These are phyloP conservation scores for Ganoderma lingzhi DNA, from an alignment of 1,284 basidiomycete genomes.

Conservation along the genomic window DNA sequence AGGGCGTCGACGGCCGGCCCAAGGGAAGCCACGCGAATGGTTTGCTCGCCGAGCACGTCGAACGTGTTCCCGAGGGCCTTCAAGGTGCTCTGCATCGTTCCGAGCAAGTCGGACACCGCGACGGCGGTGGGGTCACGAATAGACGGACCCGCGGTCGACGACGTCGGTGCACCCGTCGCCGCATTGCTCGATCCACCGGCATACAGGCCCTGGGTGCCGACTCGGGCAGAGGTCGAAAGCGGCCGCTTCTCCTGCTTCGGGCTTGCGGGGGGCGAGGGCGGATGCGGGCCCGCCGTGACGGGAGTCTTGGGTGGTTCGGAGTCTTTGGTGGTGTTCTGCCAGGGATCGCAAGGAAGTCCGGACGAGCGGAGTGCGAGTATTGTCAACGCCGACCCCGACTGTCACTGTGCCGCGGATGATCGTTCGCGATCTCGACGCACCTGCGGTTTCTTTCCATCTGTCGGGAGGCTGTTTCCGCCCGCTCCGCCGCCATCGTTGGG, in stretches of 20 bases:
- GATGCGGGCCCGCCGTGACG: neutral
- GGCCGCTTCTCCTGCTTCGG: neutral
- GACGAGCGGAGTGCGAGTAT: neutral
- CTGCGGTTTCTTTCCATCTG: neutral
- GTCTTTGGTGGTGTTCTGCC: neutral
- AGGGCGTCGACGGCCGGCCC: slow-evolving; percentile 52
- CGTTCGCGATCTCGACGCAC: neutral
- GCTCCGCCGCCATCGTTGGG: neutral
- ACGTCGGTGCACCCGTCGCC: neutral
- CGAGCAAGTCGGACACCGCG: slow-evolving; percentile 51
- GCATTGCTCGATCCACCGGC: neutral
- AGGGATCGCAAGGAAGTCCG: neutral
- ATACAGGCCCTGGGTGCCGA: neutral
- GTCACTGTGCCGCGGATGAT: neutral
- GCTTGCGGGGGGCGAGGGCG: neutral
- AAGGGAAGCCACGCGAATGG: slow-evolving; percentile 50
- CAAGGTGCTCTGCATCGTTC: slow-evolving; percentile 53
- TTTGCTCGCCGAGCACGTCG: slow-evolving; percentile 53
- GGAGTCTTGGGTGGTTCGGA: neutral
- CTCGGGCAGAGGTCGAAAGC: neutral
- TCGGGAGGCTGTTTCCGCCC: neutral
- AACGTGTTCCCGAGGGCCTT: slow-evolving; percentile 50
- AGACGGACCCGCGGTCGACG: slow-evolving; percentile 27
- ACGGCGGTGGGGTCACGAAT: slow-evolving; percentile 38
- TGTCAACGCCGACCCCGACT: neutral